Base-by-base conservation (phyloP, 768 basidiomycete species). In the Dioszegia crocea region DNA sequence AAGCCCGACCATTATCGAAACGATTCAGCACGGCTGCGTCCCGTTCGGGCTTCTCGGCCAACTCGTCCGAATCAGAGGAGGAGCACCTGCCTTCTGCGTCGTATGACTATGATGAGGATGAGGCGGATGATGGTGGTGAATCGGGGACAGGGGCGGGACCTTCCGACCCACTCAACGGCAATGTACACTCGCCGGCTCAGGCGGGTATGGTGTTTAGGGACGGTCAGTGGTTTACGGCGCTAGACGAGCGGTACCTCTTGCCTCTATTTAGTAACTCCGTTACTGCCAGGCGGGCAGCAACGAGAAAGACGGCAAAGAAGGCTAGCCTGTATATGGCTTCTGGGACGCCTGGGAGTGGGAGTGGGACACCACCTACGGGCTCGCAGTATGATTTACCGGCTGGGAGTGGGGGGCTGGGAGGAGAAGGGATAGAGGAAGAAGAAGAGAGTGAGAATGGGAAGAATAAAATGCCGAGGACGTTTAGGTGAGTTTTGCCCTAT, bases 211-310 rank as follows among this genome's bases (percentile, higher is more conserved):
- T 79, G 1, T 79, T 79, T 70, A 59, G 77, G 11, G 91, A 94
- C 53, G 87, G 89, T 27, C 89, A 89, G 75, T 97, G 92, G 91
- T 97, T 97, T 85, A 91, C 92, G 67, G 82, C 87, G 44, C 78
- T 99, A 38, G 94, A 99, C 77, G 92, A 99, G 78, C 83, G 91
- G 64, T 99, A 94, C 75, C 80, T 99, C 19, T 78, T 98, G 2
- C 93, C 93, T 21, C 80, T 97, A 36, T 98, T 91, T 80, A 63
- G 60, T 40, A 75, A 76, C 57, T 65, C 62, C 21, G 75, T 76
- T 4, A 75, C 75, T 12, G 72, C 73, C 9, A 39, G 51, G 40
- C 2, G 51, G 14, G 51, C 51, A 19, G 51, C 51, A 10, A 54
- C 73, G 33, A 52, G 74, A 36, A 72, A 76, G 57, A 63, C 69